Evolutionary conservation across 1,284 basidiomycete species (phyloP).

Genomic region (Tylopilus sp.): DNA sequence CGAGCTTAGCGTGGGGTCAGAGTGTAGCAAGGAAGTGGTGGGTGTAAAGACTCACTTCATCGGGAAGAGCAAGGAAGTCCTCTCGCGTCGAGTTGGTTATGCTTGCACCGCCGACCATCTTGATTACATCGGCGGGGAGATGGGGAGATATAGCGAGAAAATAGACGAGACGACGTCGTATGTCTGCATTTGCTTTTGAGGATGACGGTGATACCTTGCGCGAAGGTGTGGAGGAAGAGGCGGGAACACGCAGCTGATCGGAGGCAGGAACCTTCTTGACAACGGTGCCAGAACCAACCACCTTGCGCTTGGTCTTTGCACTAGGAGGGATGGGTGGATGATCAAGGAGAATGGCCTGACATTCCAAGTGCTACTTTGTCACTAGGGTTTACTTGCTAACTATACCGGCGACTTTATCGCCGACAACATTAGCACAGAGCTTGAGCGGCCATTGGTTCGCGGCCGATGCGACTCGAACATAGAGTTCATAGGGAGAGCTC

Average conservation of each 20-base stretch:
- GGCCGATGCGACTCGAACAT: conserved; percentile 69
- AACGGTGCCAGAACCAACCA: conserved; percentile 40
- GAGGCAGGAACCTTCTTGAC: conserved; percentile 47
- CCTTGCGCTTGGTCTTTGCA: conserved; percentile 46
- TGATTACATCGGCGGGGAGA: conserved; percentile 57
- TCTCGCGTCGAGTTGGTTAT: conserved; percentile 46
- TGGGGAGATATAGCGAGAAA: conserved; percentile 61
- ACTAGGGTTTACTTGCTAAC: conserved; percentile 67
- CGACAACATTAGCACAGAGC: conserved; percentile 75
- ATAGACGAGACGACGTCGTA: conserved; percentile 64
- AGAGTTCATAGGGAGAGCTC: conserved; percentile 72
- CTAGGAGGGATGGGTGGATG: conserved; percentile 41
- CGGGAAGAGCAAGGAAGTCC: conserved; percentile 57
- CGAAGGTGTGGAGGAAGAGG: conserved; percentile 36
- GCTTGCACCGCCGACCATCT: conserved; percentile 52
- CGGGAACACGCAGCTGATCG: conserved; percentile 43
- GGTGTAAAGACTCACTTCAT: conserved; percentile 52
- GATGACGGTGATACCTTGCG: conserved; percentile 40
- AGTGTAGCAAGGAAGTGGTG: not conserved
- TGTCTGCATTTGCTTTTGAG: conserved; percentile 31
- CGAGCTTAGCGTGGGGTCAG: conserved; percentile 52
- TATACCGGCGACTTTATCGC: conserved; percentile 63
- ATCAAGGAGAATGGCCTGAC: conserved; percentile 65
- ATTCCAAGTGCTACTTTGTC: conserved; percentile 66
- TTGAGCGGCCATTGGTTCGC: conserved; percentile 73